Base-by-base conservation (phyloP, 208 protist species). In the Crithidia thermophila region DNA sequence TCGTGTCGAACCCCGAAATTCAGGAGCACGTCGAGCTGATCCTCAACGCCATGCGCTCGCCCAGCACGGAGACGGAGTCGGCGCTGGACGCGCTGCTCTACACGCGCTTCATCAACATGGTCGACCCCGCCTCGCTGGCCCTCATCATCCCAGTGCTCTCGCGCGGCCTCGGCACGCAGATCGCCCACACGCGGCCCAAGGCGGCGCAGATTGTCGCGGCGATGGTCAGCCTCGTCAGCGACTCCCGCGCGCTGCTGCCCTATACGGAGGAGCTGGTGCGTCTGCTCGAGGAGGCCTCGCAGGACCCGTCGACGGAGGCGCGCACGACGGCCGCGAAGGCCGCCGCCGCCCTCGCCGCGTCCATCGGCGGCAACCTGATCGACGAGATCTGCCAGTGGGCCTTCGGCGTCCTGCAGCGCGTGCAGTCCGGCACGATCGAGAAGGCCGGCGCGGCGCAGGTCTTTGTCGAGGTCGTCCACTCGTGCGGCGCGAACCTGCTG, bases 11-110 rank as follows among this genome's bases (percentile, higher is more conserved):
- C 82, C 80, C 83, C 0, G 93, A 98, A 74, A 98, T 98, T 52
- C 76, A 87, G 34, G 84, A 93, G 72, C 92, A 98, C 70, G 89
- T 97, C 13, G 85, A 95, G 56, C 59, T 93, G 1, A 93, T 98
- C 56, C 79, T 98, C 10, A 69, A 79, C 43, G 95, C 95, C 27
- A 81, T 98, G 75, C 82, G 91, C 28, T 89, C 83, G 23, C 95
- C 95, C 7, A 94, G 84, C 69, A 89, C 84, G 13, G 87, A 98
- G 39, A 97, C 90, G 30, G 89, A 97, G 59, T 72, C 77, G 46
- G 94, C 94, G 13, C 86, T 98, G 14, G 93, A 98, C 47, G 88
- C 93, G 34, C 84, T 98, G 55, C 86, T 98, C 60, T 97, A 96
- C 81, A 98, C 94, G 21, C 88, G 93, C 39, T 98, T 98, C 76